Percentiles rank a stretch among this genome's conserved stretches.
Evolutionary conservation across 495 filamentous ascomycete genomes (phyloP).

Genomic region (Glarea lozoyensis): DNA sequence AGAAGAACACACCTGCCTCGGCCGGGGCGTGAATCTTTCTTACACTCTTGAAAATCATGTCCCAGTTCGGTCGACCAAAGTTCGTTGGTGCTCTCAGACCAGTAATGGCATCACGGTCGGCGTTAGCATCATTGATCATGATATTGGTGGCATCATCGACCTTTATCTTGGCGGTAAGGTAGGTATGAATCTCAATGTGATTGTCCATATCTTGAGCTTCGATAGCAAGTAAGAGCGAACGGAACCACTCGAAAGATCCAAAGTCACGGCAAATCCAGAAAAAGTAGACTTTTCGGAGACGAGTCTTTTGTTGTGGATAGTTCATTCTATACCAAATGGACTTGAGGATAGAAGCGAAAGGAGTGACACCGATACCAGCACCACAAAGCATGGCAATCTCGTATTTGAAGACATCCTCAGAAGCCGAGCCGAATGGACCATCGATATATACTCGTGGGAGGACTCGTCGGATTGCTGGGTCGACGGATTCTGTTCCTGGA

Average conservation of each 20-base stretch:
- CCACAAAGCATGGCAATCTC: constrained; percentile 61
- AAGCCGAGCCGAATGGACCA: constrained; percentile 70
- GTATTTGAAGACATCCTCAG: constrained; percentile 72
- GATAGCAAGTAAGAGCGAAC: constrained; percentile 67
- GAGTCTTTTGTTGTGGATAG: constrained; percentile 64
- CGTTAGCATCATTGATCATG: constrained; percentile 77
- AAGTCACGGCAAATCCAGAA: constrained; percentile 81
- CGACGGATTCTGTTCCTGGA: constrained; percentile 40
- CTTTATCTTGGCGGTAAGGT: constrained; percentile 71
- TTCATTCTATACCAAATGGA: constrained; percentile 85
- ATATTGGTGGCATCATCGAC: constrained; percentile 71
- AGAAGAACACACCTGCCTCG: constrained; percentile 78
- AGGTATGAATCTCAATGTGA: constrained; percentile 70
- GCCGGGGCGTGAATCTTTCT: constrained; percentile 59
- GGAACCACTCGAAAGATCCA: constrained; percentile 75
- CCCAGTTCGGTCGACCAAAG: constrained; percentile 73
- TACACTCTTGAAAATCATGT: constrained; percentile 69
- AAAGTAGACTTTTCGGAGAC: constrained; percentile 73
- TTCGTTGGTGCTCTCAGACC: constrained; percentile 67
- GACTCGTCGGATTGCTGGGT: constrained; percentile 59
- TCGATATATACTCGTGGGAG: constrained; percentile 70
- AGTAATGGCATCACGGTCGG: constrained; percentile 68
- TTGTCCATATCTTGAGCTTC: constrained; percentile 75
- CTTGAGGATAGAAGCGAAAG: constrained; percentile 72
- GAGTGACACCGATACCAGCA: constrained; percentile 66